phyloP scores from a whole-genome alignment of 1,284 basidiomycete species.

The Pascua sp. region DNA sequence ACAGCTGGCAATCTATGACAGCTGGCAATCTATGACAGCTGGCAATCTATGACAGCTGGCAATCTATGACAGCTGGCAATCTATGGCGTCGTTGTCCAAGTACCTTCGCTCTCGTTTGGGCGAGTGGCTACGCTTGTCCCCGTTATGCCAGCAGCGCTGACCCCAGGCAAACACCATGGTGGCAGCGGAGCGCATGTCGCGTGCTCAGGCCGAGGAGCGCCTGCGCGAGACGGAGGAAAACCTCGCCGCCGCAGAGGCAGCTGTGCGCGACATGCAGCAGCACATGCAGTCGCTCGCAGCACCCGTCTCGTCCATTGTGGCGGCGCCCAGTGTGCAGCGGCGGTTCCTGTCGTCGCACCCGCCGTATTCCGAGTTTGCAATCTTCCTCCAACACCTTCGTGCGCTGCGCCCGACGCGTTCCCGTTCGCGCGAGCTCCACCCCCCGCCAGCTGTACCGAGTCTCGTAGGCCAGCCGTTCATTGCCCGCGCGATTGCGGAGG shows the following conservation, averaged over 20 bases:
- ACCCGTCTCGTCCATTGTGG: neutral
- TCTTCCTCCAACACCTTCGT: constrained; percentile 77
- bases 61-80: no score
- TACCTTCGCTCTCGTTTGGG: neutral
- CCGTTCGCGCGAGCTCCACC: constrained; percentile 27
- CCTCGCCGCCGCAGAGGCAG: constrained; percentile 78
- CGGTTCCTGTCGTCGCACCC: constrained; percentile 64
- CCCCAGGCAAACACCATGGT: constrained; percentile 83
- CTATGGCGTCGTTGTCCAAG: neutral
- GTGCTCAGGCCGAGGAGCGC: constrained; percentile 75
- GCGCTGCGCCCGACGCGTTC: constrained; percentile 57
- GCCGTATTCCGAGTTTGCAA: constrained; percentile 80
- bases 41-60: no score
- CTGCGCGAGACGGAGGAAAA: constrained; percentile 74
- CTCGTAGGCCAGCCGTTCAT: constrained; percentile 78
- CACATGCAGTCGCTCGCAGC: constrained; percentile 64
- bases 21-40: no score
- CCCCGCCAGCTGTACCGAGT: constrained; percentile 64
- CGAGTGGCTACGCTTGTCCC: neutral
- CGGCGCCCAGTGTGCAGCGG: constrained; percentile 10
- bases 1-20: neutral
- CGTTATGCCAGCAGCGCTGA: neutral
- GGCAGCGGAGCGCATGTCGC: constrained; percentile 74
- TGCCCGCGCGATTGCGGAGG: constrained; percentile 74
- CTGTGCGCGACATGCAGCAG: constrained; percentile 74